Conservation (phyloP, 2,329 filamentous ascomycete genomes). For the Hypoxylon sp. region DNA sequence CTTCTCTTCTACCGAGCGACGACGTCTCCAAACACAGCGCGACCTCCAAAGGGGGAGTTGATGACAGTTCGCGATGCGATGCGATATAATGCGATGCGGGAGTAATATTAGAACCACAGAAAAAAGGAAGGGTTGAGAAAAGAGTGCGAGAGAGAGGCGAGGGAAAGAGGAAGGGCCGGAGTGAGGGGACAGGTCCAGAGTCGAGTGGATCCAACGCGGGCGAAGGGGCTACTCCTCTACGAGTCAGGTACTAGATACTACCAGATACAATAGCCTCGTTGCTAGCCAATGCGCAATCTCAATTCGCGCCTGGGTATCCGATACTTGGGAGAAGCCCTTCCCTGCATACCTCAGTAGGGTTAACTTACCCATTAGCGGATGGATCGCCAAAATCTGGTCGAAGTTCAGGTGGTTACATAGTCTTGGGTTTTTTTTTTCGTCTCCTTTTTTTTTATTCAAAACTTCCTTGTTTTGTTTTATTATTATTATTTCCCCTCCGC, state of each 20-base stretch:
- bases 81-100: constrained; percentile 30
- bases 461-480: constrained; percentile 41
- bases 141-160: constrained; percentile 41
- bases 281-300: not conserved
- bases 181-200: constrained; percentile 39
- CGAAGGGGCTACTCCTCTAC: constrained; percentile 40
- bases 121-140: constrained; percentile 41
- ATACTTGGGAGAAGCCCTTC: constrained; percentile 28
- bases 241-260: constrained; percentile 18
- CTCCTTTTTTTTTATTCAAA: constrained; percentile 15
- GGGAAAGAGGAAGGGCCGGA: constrained; percentile 35
- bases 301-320: constrained; percentile 11
- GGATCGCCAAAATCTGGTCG: constrained; percentile 40
- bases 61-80: constrained; percentile 37
- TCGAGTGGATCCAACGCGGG: constrained; percentile 42
- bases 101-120: constrained; percentile 36
- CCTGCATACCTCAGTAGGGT: constrained; percentile 42
- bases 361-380: constrained; percentile 43
- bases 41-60: constrained; percentile 45
- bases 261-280: not conserved
- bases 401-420: constrained; percentile 30
- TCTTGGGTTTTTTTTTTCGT: constrained; percentile 11
- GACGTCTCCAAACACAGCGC: constrained; percentile 52
- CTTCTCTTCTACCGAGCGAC: constrained; percentile 46
- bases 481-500: constrained; percentile 10